Percentiles rank a stretch among this genome's conserved stretches.
These are phyloP conservation scores for Colletotrichum graminicola DNA, from an alignment of 2,329 filamentous ascomycete genomes.

Conservation along the genomic window DNA sequence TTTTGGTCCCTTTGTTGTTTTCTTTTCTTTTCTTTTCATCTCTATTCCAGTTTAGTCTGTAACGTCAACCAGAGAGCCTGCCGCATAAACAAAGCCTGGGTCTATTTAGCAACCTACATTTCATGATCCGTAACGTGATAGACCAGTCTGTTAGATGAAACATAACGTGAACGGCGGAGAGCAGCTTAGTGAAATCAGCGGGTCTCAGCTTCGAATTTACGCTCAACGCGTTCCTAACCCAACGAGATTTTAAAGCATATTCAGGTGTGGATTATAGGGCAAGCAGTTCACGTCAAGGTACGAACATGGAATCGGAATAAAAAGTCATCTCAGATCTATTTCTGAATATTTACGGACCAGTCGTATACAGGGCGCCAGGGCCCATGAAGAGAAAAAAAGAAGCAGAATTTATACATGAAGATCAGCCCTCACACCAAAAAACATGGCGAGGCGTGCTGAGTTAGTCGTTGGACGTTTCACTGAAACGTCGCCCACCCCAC, in stretches of 20 bases:
- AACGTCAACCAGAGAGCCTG: too few species aligned
- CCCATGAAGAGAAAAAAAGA: neutral
- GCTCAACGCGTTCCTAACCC: neutral
- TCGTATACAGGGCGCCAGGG: neutral
- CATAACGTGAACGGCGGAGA: neutral
- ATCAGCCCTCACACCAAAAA: neutral
- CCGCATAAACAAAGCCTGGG: too few species aligned
- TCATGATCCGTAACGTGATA: neutral
- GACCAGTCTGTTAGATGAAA: too few species aligned
- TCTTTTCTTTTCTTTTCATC: too few species aligned
- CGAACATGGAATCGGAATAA: too few species aligned
- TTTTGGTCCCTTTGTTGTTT: too few species aligned
- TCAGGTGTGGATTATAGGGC: too few species aligned
- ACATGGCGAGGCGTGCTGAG: neutral
- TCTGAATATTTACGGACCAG: neutral
- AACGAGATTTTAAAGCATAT: neutral
- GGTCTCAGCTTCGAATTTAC: neutral
- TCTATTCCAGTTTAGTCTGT: too few species aligned
- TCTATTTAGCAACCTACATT: too few species aligned
- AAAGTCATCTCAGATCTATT: neutral
- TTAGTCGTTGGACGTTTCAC: neutral
- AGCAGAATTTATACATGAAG: neutral
- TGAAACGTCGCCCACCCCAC: neutral
- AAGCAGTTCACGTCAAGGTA: neutral
- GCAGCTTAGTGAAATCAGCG: neutral